Evolutionary conservation across 2,329 filamentous ascomycete genomes (phyloP).

Genomic region (Dactylellina sp.): DNA sequence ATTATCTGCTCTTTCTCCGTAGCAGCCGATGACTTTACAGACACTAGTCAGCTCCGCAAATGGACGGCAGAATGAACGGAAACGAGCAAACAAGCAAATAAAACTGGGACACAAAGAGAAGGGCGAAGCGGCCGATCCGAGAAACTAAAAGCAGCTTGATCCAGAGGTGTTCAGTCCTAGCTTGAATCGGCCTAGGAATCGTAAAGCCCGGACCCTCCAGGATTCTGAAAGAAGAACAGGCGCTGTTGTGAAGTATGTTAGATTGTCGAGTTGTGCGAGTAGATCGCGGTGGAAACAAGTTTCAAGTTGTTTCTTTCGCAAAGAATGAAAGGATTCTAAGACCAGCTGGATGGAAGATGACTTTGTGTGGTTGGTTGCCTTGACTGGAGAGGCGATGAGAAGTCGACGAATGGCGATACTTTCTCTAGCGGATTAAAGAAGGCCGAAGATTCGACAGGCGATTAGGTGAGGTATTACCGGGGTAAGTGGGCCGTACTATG

Average conservation of each 20-base stretch:
- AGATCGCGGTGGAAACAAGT: slow-evolving; percentile 15
- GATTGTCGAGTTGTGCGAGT: not conserved
- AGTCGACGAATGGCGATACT: too few species aligned
- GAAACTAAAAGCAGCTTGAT: slow-evolving; percentile 21
- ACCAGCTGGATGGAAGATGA: not conserved
- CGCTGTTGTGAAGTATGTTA: slow-evolving; percentile 4
- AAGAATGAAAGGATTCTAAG: slow-evolving; percentile 4
- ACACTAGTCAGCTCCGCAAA: slow-evolving; percentile 22
- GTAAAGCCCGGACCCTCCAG: slow-evolving; percentile 33
- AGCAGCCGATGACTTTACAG: slow-evolving; percentile 12
- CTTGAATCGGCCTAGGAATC: slow-evolving; percentile 37
- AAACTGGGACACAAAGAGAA: slow-evolving; percentile 39
- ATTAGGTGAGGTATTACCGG: slow-evolving; percentile 50
- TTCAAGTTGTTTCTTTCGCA: not conserved
- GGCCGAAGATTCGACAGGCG: slow-evolving; percentile 9
- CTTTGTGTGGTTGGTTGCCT: not conserved
- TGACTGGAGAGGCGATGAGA: too few species aligned
- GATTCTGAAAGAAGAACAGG: slow-evolving; percentile 12
- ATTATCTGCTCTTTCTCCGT: slow-evolving; percentile 17
- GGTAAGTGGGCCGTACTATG: slow-evolving; percentile 17
- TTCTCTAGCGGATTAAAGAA: too few species aligned
- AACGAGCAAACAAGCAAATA: slow-evolving; percentile 51
- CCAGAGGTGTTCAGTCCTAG: slow-evolving; percentile 7
- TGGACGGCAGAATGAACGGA: slow-evolving; percentile 45
- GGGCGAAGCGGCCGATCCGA: slow-evolving; percentile 38